phyloP scores from a whole-genome alignment of 78 protist genomes.

The Isochrysis galbana region DNA sequence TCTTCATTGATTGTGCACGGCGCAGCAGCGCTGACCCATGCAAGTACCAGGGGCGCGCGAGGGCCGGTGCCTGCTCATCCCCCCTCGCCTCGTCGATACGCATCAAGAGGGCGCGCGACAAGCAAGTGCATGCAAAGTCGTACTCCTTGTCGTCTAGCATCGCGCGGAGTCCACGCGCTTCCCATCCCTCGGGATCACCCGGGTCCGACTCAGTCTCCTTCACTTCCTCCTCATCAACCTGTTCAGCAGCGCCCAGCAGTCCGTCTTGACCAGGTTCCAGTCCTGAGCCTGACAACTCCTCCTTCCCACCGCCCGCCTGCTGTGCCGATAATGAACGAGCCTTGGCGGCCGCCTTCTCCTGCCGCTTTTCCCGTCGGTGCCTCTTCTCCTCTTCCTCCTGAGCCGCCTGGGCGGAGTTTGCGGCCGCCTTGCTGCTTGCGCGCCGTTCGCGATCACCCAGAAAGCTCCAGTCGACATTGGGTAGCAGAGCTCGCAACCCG shows the following conservation, averaged over 20 bases:
- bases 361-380: not conserved
- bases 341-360: not conserved
- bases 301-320: not conserved
- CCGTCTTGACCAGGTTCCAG: not conserved
- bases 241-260: not conserved
- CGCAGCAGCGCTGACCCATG: conserved; percentile 28
- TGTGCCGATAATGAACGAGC: not conserved
- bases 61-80: not conserved
- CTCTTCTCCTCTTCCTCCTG: not conserved
- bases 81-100: not conserved
- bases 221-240: not conserved
- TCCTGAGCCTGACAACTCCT: not conserved
- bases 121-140: conserved; percentile 5
- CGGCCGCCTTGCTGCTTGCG: not conserved
- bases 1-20: not conserved
- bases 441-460: not conserved
- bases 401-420: not conserved
- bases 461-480: not conserved
- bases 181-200: conserved; percentile 12
- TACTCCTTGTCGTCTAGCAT: conserved; percentile 9
- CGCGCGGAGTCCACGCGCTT: not conserved
- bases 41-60: not conserved
- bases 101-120: not conserved
- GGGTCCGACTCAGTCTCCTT: not conserved
- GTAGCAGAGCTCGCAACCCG: not conserved